phyloP scores from a whole-genome alignment of 768 basidiomycete species.

The Boletus subcaerulescens region DNA sequence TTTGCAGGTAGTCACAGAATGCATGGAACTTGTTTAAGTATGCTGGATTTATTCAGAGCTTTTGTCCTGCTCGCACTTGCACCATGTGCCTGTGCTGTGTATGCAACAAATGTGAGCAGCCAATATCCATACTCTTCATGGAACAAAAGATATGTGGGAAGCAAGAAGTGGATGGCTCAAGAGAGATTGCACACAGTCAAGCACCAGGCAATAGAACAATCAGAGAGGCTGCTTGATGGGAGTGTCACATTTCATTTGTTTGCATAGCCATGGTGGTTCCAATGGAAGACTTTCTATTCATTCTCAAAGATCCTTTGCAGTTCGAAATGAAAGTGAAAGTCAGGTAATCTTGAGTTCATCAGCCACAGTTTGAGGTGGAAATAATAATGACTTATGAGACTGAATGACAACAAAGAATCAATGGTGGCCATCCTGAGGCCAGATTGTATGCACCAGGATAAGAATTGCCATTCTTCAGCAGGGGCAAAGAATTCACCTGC shows the following conservation, averaged over 20 bases:
- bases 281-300: background rate
- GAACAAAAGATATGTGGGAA: conserved; percentile 19
- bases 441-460: background rate
- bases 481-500: too few species aligned
- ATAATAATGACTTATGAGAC: background rate
- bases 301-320: background rate
- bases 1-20: too few species aligned
- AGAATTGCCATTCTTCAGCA: too few species aligned
- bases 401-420: background rate
- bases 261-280: background rate
- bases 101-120: background rate
- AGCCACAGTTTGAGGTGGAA: background rate
- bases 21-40: too few species aligned
- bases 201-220: conserved; percentile 28
- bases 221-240: conserved; percentile 21
- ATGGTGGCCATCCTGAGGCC: background rate
- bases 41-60: too few species aligned
- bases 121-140: conserved; percentile 1
- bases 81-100: too few species aligned
- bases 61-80: too few species aligned
- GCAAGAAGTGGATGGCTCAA: conserved; percentile 17
- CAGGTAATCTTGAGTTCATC: background rate
- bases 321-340: background rate
- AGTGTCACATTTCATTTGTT: background rate
- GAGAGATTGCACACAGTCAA: conserved; percentile 24